Conservation (phyloP, 495 filamentous ascomycete genomes). For the Trichoderma reesei region DNA sequence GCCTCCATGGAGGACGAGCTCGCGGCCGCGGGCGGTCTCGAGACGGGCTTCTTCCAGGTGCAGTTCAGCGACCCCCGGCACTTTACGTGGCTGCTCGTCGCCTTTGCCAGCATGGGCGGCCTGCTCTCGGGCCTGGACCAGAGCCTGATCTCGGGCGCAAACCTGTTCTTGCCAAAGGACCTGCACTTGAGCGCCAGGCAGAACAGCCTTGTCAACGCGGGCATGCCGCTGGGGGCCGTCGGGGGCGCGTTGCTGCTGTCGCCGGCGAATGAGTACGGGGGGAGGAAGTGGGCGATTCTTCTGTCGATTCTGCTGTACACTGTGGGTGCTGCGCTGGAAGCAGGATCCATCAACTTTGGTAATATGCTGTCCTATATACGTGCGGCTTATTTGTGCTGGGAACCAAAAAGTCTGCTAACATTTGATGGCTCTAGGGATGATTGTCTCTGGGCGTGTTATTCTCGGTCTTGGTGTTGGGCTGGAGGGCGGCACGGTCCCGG, state of each 20-base stretch:
- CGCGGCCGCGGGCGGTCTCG: background rate
- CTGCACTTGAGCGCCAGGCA: constrained; percentile 34
- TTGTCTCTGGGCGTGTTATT: constrained; percentile 49
- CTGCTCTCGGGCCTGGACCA: constrained; percentile 54
- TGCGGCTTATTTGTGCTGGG: background rate
- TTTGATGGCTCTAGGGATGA: constrained; percentile 31
- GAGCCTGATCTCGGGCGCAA: constrained; percentile 50
- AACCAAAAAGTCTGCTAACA: background rate
- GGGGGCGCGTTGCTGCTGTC: constrained; percentile 49
- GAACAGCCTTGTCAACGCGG: constrained; percentile 46
- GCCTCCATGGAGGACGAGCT: constrained; percentile 17
- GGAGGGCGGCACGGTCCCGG: constrained; percentile 51
- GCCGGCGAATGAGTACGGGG: constrained; percentile 48
- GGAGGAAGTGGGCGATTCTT: constrained; percentile 50
- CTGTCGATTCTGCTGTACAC: constrained; percentile 49
- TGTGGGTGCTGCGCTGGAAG: constrained; percentile 48
- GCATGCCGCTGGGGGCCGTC: constrained; percentile 52
- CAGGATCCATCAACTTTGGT: constrained; percentile 46
- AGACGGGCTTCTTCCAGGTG: constrained; percentile 13
- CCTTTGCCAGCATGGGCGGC: constrained; percentile 53
- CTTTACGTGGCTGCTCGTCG: constrained; percentile 53
- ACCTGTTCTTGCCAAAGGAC: constrained; percentile 43
- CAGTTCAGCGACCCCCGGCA: constrained; percentile 20
- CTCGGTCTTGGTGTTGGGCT: constrained; percentile 51
- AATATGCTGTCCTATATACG: constrained; percentile 4